Percentiles rank a stretch among this genome's conserved stretches.
These are phyloP conservation scores for Tolypocladium paradoxum DNA, from an alignment of 2,329 filamentous ascomycete species.

Conservation along the genomic window DNA sequence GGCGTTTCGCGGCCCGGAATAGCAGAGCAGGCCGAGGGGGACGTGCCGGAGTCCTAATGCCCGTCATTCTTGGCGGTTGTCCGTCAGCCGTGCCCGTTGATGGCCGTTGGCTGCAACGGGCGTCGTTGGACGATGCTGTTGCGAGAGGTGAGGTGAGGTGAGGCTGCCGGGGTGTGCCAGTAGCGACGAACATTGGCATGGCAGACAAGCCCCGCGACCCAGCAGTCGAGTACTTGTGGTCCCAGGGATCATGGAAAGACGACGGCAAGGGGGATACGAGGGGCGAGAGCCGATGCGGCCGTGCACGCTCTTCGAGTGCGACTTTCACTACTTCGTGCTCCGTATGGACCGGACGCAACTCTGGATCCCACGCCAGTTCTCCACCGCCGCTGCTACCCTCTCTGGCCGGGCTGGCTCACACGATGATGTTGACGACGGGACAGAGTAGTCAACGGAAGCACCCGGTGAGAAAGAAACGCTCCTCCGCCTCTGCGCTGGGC, in stretches of 20 bases:
- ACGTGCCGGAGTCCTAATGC: background rate
- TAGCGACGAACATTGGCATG: background rate
- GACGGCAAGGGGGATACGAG: background rate
- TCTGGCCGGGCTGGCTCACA: background rate
- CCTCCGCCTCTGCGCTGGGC: no score
- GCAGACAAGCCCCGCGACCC: background rate
- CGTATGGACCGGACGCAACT: no score
- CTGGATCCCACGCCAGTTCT: background rate
- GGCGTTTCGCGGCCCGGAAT: background rate
- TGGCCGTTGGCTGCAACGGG: background rate
- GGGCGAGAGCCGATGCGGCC: background rate
- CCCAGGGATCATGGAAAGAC: background rate
- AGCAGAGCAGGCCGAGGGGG: background rate
- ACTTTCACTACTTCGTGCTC: no score
- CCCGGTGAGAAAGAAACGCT: background rate
- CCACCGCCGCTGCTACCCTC: background rate
- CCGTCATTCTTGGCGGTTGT: background rate
- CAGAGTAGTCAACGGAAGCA: background rate
- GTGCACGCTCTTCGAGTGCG: background rate
- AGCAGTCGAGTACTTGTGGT: background rate
- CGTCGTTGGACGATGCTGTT: background rate
- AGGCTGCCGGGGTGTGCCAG: background rate
- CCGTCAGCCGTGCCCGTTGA: background rate
- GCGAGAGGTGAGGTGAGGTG: background rate
- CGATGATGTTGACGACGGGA: background rate